Evolutionary conservation across 805 yeast genomes (phyloP), one percentile per base, ranked within the genome.

Genomic region (Candida maesae): DNA sequence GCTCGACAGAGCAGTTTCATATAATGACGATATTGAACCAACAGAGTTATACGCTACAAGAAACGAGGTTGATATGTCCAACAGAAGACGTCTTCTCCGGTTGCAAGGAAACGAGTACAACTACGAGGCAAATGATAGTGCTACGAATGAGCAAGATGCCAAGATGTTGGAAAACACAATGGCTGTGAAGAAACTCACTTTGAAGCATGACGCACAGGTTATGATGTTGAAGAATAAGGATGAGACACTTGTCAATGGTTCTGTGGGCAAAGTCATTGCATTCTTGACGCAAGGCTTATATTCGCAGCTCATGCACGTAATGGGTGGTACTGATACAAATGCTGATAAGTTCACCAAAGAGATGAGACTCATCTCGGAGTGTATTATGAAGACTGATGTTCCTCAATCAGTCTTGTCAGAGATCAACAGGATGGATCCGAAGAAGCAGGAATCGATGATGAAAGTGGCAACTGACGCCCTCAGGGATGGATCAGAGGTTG

Each of bases 201-300:
- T 93, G 49, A 91, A 90, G 59, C 80, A 77, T 40, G 88, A 87
- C 27, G 95, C 96, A 0, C 99, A 93, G 61, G 97, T 93, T 2
- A 90, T 93, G 96, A 79, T 87, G 72, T 65, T 93, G 50, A 87
- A 85, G 53, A 93, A 93, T 59, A 71, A 75, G 21, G 90, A 86
- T 49, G 83, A 78, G 9, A 64, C 70, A 3, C 66, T 93, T 28
- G 98, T 93, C 30, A 93, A 93, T 64, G 99, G 99, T 3, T 78
- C 96, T 0, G 67, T 91, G 28, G 99, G 99, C 0, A 77, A 71
- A 28, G 82, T 93, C 1, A 44, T 69, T 3, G 61, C 64, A 24
- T 70, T 70, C 44, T 48, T 64, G 8, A 55, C 70, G 1, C 51
- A 50, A 18, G 42, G 50, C 1, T 26, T 66, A 4, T 37, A n/a